Conservation (phyloP, 2,329 filamentous ascomycete genomes). For the Cryphonectria nitschkei region DNA sequence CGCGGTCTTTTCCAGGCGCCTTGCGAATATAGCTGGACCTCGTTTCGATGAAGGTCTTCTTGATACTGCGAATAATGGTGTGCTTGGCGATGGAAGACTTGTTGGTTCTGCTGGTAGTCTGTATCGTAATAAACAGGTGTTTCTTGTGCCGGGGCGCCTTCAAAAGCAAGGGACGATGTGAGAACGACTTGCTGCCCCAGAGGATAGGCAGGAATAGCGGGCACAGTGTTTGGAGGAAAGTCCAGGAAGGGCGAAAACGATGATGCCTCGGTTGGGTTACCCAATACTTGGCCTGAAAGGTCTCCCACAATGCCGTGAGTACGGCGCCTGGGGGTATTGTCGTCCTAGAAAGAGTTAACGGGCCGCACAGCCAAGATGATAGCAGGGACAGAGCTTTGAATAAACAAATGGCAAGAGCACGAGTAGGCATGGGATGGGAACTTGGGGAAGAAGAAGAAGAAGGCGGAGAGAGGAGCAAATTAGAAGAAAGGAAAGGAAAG, state of each 20-base stretch:
- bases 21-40: slow-evolving; percentile 5
- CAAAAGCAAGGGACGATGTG: slow-evolving; percentile 10
- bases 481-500: not conserved
- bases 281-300: slow-evolving; percentile 42
- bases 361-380: slow-evolving; percentile 34
- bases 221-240: slow-evolving; percentile 34
- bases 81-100: slow-evolving; percentile 25
- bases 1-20: slow-evolving; percentile 38
- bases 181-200: slow-evolving; percentile 35
- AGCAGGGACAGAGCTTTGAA: slow-evolving; percentile 33
- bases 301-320: slow-evolving; percentile 44
- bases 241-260: slow-evolving; percentile 24
- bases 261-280: slow-evolving; percentile 35
- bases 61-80: slow-evolving; percentile 7
- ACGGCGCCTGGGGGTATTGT: slow-evolving; percentile 49
- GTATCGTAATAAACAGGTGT: slow-evolving; percentile 34
- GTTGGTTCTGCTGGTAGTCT: slow-evolving; percentile 38
- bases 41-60: slow-evolving; percentile 15
- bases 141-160: not conserved
- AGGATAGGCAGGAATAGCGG: slow-evolving; percentile 34
- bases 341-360: slow-evolving; percentile 42
- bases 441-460: not conserved
- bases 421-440: not conserved
- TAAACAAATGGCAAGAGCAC: not conserved
- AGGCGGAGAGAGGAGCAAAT: not conserved